Evolutionary conservation across 495 filamentous ascomycete species (phyloP), one percentile per base, ranked within the genome.

Genomic region (Platismatia glauca): DNA sequence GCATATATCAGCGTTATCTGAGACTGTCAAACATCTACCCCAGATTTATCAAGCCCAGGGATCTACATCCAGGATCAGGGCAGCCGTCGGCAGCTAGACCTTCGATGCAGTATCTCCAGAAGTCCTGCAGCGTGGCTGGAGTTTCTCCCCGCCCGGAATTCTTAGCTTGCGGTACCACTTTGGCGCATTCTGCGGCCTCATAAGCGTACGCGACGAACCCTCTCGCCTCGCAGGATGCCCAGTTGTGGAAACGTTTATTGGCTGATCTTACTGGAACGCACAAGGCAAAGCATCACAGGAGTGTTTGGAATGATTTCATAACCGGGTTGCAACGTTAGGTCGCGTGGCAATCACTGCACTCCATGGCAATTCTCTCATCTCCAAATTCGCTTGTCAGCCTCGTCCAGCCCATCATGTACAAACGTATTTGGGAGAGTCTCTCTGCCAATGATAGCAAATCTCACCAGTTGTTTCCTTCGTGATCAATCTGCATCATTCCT

Each of bases 151-250:
- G 12, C 48, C 24, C 6, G 24, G 13, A 31, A 53, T 2, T 53
- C 11, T 12, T 53, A 53, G 50, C 48, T 52, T 24, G 22, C 22
- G 22, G 48, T 52, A 52, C 24, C 48, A 52, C 48, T 50, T 29
- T 52, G 48, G 48, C 50, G 50, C 50, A 33, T 31, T 53, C 50
- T 53, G 50, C 50, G 29, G 12, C 50, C 48, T 53, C 50, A 53
- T 53, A 53, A 53, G 50, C 50, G 50, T 53, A 53, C 50, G 27
- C 50, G 50, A 53, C 50, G 33, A 29, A 53, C 20, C 29, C n/a
- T 53, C 16, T 53, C 50, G 33, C 5, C 29, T 6, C 18, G 27
- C 50, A 53, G 50, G 50, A 53, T 20, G 50, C 27, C 16, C 50
- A 5, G 7, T 9, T 33, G 27, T 53, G 20, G 29, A 33, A 53